These are phyloP conservation scores for Gaeumannomyces sp. DNA, from an alignment of 2,329 filamentous ascomycete genomes.

Conservation along the genomic window DNA sequence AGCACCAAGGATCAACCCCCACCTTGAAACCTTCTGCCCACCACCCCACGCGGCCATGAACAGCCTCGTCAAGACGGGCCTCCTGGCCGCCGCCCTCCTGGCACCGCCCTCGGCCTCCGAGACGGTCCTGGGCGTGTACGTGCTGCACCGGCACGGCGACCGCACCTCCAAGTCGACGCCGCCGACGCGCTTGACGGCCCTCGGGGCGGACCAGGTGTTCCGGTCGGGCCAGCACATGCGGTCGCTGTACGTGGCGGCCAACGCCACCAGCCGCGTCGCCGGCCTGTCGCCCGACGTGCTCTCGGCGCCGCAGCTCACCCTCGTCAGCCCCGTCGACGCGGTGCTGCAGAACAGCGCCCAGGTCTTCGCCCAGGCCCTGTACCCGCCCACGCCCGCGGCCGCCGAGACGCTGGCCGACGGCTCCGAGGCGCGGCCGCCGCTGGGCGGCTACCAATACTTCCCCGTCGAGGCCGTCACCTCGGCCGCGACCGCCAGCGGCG, in stretches of 20 bases:
- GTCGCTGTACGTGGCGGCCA: slow-evolving; percentile 61
- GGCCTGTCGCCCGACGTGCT: slow-evolving; percentile 62
- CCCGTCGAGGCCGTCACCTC: slow-evolving; percentile 58
- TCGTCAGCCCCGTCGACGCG: slow-evolving; percentile 65
- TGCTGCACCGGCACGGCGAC: slow-evolving; percentile 89
- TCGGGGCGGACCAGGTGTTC: slow-evolving; percentile 73
- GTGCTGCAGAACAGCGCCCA: slow-evolving; percentile 76
- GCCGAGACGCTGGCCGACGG: slow-evolving; percentile 66
- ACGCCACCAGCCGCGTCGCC: slow-evolving; percentile 53
- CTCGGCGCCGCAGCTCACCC: slow-evolving; percentile 62
- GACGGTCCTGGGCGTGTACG: slow-evolving; percentile 72
- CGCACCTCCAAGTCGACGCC: slow-evolving; percentile 70
- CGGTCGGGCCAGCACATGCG: slow-evolving; percentile 70
- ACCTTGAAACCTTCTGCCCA: background rate
- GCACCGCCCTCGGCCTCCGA: slow-evolving; percentile 37
- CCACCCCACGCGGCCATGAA: background rate
- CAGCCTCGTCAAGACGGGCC: background rate
- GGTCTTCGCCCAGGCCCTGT: slow-evolving; percentile 79
- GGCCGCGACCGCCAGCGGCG: slow-evolving; percentile 43
- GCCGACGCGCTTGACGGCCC: slow-evolving; percentile 66
- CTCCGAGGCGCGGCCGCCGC: slow-evolving; percentile 56
- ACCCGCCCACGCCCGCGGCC: slow-evolving; percentile 63
- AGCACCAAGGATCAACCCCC: too few species aligned
- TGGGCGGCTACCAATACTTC: slow-evolving; percentile 80
- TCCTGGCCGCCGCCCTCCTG: slow-evolving; percentile 11